Evolutionary conservation across 2,329 filamentous ascomycete genomes (phyloP).

Genomic region (Venturia oleaginea): DNA sequence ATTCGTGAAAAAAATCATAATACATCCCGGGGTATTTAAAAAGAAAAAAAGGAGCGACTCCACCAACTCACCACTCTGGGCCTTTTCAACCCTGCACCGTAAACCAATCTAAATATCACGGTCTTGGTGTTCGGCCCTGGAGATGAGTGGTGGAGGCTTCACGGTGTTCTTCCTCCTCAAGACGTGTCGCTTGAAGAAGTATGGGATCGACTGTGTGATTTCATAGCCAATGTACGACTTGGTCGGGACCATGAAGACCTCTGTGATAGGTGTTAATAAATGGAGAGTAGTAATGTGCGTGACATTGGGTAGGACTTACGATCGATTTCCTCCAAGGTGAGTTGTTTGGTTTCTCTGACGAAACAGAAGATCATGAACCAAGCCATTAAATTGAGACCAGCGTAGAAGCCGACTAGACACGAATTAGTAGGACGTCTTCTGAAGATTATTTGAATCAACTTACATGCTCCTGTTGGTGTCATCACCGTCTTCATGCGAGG

Average conservation of each 20-base stretch:
- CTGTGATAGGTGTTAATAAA: slow-evolving; percentile 11
- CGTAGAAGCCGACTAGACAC: slow-evolving; percentile 44
- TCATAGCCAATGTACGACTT: slow-evolving; percentile 22
- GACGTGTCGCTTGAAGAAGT: slow-evolving; percentile 29
- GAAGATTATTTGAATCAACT: not conserved
- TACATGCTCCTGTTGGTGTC: slow-evolving; percentile 37
- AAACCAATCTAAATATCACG: not conserved
- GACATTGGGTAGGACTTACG: slow-evolving; percentile 16
- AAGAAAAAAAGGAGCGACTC: not conserved
- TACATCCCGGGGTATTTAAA: not conserved
- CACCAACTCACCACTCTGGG: too few relatives aligned
- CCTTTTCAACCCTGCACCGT: too few relatives aligned
- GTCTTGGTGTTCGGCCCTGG: slow-evolving; percentile 20
- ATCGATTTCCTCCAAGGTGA: slow-evolving; percentile 27
- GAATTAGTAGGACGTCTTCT: not conserved
- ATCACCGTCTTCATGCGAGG: slow-evolving; percentile 41
- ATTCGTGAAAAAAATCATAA: too few relatives aligned
- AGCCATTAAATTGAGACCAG: slow-evolving; percentile 45
- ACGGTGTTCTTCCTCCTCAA: slow-evolving; percentile 26
- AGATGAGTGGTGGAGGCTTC: slow-evolving; percentile 32
- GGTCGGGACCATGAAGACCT: slow-evolving; percentile 46
- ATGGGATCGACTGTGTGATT: slow-evolving; percentile 26
- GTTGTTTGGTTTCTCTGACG: slow-evolving; percentile 27
- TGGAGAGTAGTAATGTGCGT: slow-evolving; percentile 11
- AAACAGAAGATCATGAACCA: slow-evolving; percentile 44